phyloP scores from a whole-genome alignment of 768 basidiomycete species.

The Leccinum longicurvipes region DNA sequence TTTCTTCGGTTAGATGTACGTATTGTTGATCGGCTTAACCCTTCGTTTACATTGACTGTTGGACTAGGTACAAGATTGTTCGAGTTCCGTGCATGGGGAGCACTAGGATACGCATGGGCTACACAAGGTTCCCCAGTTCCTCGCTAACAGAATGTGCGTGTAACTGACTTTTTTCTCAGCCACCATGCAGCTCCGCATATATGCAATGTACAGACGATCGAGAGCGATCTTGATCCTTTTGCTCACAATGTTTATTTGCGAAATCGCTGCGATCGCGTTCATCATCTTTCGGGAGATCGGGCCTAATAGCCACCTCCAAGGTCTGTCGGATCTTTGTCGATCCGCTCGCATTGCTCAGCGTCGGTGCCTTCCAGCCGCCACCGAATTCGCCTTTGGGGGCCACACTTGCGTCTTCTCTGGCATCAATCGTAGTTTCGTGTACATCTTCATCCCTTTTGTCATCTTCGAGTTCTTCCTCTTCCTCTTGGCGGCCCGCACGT shows the following conservation, averaged over 20 bases:
- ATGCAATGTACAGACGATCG: slow-evolving; percentile 31
- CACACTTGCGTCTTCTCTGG: slow-evolving; percentile 24
- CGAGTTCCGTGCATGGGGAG: slow-evolving; percentile 32
- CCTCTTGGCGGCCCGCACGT: slow-evolving; percentile 18
- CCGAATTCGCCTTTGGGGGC: neutral
- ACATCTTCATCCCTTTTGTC: slow-evolving; percentile 30
- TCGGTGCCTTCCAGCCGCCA: slow-evolving; percentile 3
- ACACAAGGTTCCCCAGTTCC: slow-evolving; percentile 26
- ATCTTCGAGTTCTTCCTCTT: slow-evolving; percentile 30
- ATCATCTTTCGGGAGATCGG: slow-evolving; percentile 29
- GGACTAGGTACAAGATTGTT: slow-evolving; percentile 26
- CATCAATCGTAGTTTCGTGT: slow-evolving; percentile 19
- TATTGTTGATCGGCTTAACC: neutral
- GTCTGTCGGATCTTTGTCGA: slow-evolving; percentile 5
- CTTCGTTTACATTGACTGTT: neutral
- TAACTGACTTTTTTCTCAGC: slow-evolving; percentile 16
- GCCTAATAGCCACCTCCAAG: slow-evolving; percentile 19
- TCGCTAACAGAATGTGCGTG: neutral
- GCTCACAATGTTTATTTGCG: slow-evolving; percentile 19
- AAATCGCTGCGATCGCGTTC: slow-evolving; percentile 21
- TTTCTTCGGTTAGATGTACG: slow-evolving; percentile 20
- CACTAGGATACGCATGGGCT: slow-evolving; percentile 29
- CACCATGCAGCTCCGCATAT: slow-evolving; percentile 33
- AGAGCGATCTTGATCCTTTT: slow-evolving; percentile 18
- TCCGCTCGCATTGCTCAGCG: neutral